phyloP scores from a whole-genome alignment of 2,329 filamentous ascomycete genomes.

The Rhinocladiella mackenziei region DNA sequence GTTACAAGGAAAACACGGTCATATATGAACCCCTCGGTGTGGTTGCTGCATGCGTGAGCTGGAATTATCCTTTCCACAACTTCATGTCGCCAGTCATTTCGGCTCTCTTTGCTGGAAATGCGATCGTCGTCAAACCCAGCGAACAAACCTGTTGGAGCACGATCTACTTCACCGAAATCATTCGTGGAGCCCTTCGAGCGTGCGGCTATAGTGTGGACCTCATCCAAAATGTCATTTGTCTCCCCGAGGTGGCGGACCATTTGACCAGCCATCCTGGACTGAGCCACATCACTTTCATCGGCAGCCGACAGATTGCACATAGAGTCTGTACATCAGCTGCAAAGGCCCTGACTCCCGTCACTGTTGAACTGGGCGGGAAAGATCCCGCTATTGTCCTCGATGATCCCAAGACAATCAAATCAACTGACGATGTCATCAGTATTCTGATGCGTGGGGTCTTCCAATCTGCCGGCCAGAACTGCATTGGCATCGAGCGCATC shows the following conservation, averaged over 20 bases:
- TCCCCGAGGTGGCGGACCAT: slow-evolving; percentile 74
- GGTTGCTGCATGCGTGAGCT: slow-evolving; percentile 86
- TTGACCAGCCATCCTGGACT: slow-evolving; percentile 82
- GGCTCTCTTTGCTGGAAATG: slow-evolving; percentile 85
- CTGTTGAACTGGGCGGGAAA: slow-evolving; percentile 91
- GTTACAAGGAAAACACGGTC: slow-evolving; percentile 90
- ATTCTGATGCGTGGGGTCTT: slow-evolving; percentile 90
- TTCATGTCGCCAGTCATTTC: slow-evolving; percentile 87
- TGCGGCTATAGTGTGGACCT: slow-evolving; percentile 80
- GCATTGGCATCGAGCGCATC: slow-evolving; percentile 92
- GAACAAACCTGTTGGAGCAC: slow-evolving; percentile 95
- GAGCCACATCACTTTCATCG: slow-evolving; percentile 92
- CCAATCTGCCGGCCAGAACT: slow-evolving; percentile 87
- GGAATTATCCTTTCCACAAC: slow-evolving; percentile 98
- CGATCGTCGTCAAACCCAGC: slow-evolving; percentile 86
- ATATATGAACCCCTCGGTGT: slow-evolving; percentile 89
- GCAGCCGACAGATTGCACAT: slow-evolving; percentile 79
- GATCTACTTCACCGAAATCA: slow-evolving; percentile 73
- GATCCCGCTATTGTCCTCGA: slow-evolving; percentile 88
- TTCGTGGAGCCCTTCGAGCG: slow-evolving; percentile 70
- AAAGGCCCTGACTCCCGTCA: slow-evolving; percentile 77
- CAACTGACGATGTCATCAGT: slow-evolving; percentile 68
- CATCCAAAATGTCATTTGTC: slow-evolving; percentile 81
- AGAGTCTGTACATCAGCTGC: slow-evolving; percentile 83
- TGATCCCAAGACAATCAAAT: slow-evolving; percentile 56